These are phyloP conservation scores for Chenopodium berlandieri DNA, from an alignment of 148 eudicot genomes.

Conservation along the genomic window DNA sequence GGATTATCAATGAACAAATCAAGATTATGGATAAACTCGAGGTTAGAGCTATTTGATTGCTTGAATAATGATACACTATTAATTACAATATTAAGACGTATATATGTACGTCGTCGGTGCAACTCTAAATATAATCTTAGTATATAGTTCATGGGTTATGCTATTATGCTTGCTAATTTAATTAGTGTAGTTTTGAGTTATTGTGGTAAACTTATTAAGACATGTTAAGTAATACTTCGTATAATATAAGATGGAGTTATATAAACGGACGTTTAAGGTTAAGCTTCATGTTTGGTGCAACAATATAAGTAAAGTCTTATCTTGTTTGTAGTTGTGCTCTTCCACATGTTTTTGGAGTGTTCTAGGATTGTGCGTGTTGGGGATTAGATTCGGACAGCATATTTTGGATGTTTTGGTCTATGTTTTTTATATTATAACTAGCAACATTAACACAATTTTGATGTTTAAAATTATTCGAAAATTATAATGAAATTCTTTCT, in stretches of 20 bases:
- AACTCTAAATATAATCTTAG: not conserved
- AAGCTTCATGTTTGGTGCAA: constrained; percentile 20
- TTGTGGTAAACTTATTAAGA: too few species aligned
- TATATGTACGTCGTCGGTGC: not conserved
- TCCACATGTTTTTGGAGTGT: constrained; percentile 1
- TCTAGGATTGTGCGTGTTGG: not conserved
- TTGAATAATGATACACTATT: not conserved
- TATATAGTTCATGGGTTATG: too few species aligned
- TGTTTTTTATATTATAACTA: not conserved
- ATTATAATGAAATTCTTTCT: too few species aligned
- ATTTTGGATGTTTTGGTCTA: not conserved
- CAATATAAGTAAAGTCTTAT: constrained; percentile 13
- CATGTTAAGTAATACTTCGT: too few species aligned
- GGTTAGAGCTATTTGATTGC: not conserved
- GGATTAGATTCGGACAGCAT: constrained; percentile 2
- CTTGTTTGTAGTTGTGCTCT: not conserved
- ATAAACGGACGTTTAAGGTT: not conserved
- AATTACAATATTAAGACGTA: not conserved
- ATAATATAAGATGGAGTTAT: not conserved
- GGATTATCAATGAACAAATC: not conserved
- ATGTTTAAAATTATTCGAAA: too few species aligned
- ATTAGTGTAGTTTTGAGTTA: not conserved
- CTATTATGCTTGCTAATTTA: too few species aligned
- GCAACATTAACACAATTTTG: not conserved
- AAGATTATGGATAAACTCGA: not conserved